These are phyloP conservation scores for Corrigiola litoralis DNA, from an alignment of 179 eudicot species.

Conservation along the genomic window DNA sequence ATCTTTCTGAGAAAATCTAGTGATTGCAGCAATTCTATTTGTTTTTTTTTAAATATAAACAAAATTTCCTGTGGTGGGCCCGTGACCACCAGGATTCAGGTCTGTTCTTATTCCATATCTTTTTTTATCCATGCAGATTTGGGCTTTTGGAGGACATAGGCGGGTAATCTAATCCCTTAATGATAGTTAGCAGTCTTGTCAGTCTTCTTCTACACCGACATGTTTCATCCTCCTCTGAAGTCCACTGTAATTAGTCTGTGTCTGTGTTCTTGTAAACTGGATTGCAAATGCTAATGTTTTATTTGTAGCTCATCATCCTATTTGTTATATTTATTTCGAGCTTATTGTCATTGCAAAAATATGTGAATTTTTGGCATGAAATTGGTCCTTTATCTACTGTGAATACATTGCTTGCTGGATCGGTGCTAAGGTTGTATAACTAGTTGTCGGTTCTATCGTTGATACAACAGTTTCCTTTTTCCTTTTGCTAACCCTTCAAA, in stretches of 20 bases:
- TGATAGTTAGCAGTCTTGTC: slow-evolving; percentile 6
- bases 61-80: not conserved
- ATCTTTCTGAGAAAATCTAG: too few relatives aligned
- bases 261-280: slow-evolving; percentile 22
- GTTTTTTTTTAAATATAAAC: too few relatives aligned
- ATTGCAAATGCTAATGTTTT: slow-evolving; percentile 25
- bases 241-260: slow-evolving; percentile 23
- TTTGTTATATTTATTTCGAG: too few relatives aligned
- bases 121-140: slow-evolving; percentile 47
- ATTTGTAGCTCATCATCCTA: not conserved
- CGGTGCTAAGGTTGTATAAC: too few relatives aligned
- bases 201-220: slow-evolving; percentile 1
- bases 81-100: not conserved
- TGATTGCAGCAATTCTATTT: too few relatives aligned
- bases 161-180: slow-evolving; percentile 45
- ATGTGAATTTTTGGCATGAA: slow-evolving; percentile 8
- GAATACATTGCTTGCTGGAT: too few relatives aligned
- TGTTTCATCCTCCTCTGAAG: slow-evolving; percentile 14
- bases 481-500: too few relatives aligned
- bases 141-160: slow-evolving; percentile 92
- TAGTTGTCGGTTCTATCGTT: too few relatives aligned
- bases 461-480: too few relatives aligned
- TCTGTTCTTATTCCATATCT: not conserved
- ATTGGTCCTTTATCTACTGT: not conserved
- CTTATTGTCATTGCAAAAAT: not conserved